Evolutionary conservation across 257 asterid species (phyloP).

Genomic region (Plantago ovata): DNA sequence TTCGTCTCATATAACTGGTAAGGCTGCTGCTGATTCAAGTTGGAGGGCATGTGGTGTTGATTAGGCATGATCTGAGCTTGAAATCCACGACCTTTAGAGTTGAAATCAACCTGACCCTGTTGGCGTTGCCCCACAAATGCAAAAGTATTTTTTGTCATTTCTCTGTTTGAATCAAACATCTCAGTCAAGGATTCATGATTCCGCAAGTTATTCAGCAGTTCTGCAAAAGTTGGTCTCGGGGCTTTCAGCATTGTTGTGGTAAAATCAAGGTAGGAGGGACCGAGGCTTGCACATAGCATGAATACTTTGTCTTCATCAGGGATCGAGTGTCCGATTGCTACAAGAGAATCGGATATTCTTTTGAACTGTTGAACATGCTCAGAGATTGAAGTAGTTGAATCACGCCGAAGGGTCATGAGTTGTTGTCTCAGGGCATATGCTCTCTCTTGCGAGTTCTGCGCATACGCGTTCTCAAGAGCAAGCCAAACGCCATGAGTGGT

Average conservation of each 20-base stretch:
- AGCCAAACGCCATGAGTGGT: not conserved
- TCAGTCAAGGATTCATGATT: too few species aligned
- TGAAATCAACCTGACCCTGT: not conserved
- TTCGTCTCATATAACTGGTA: too few species aligned
- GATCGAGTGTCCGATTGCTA: not conserved
- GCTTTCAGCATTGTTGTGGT: slow-evolving; percentile 1
- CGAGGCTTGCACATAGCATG: too few species aligned
- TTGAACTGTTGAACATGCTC: too few species aligned
- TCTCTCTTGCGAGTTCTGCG: not conserved
- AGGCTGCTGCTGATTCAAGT: too few species aligned
- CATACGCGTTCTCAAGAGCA: not conserved
- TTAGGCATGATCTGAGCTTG: too few species aligned
- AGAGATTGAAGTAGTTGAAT: too few species aligned
- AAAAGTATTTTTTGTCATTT: not conserved
- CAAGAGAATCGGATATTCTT: not conserved
- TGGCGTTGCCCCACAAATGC: not conserved
- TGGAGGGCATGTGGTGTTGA: too few species aligned
- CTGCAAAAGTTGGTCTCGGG: too few species aligned
- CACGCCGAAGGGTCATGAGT: too few species aligned
- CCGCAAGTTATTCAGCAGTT: too few species aligned
- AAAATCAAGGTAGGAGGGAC: not conserved
- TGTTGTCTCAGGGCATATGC: not conserved
- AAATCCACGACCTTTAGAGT: not conserved
- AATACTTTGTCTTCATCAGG: not conserved
- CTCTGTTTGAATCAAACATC: not conserved